Percentiles rank a stretch among this genome's conserved stretches.
Evolutionary conservation across 2,329 filamentous ascomycete species (phyloP).

Genomic region (Orbilia blumenaviensis): DNA sequence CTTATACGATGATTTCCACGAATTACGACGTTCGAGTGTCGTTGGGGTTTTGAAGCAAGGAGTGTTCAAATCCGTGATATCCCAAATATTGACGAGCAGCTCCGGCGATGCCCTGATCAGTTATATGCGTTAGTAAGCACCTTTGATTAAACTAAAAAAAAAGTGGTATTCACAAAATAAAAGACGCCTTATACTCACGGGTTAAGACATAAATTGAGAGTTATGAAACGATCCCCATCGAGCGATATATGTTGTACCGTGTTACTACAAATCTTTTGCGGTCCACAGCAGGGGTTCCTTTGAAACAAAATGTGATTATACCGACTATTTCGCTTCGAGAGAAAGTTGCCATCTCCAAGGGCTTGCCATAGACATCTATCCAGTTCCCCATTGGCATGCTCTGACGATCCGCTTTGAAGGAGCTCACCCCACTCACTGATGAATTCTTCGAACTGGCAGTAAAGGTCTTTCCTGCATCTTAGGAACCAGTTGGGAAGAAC

Average conservation of each 20-base stretch:
- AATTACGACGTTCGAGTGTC: no score
- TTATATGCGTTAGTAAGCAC: no score
- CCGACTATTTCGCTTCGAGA: background rate
- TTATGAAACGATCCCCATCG: background rate
- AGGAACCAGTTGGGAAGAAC: slow-evolving; percentile 3
- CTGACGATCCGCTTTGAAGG: background rate
- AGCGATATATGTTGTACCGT: background rate
- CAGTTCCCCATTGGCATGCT: background rate
- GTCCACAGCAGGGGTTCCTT: background rate
- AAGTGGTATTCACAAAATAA: no score
- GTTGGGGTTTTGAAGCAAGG: no score
- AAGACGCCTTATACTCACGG: background rate
- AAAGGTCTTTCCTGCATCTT: no score
- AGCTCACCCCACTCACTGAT: slow-evolving; percentile 8
- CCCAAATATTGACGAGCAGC: no score
- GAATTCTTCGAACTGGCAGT: background rate
- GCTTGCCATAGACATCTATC: background rate
- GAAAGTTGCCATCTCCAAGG: background rate
- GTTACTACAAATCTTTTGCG: background rate
- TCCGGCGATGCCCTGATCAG: no score
- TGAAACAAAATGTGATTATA: background rate
- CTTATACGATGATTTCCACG: no score
- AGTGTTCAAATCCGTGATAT: no score
- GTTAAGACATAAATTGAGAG: background rate
- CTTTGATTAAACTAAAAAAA: no score